These are phyloP conservation scores for Sporothrix luriei DNA, from an alignment of 2,329 filamentous ascomycete genomes.

Conservation along the genomic window DNA sequence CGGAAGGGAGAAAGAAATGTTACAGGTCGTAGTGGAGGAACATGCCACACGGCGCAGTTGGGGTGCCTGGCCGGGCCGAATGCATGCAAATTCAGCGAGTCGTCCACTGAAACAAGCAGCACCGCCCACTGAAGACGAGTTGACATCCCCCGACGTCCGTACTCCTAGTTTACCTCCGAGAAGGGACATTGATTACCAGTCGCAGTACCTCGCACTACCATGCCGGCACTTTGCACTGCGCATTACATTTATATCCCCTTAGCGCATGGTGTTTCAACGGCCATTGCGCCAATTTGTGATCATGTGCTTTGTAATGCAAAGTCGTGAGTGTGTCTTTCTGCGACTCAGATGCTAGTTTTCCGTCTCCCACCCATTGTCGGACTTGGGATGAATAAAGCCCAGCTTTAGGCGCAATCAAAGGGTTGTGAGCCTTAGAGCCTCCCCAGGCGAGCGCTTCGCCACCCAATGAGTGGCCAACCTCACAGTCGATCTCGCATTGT, in stretches of 20 bases:
- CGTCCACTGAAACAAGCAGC: no score
- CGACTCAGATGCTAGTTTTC: not conserved
- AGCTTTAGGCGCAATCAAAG: not conserved
- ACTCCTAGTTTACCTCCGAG: no score
- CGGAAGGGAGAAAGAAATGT: not conserved
- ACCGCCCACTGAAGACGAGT: no score
- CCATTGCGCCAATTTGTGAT: not conserved
- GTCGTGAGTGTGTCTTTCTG: not conserved
- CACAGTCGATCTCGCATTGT: no score
- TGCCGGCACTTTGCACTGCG: not conserved
- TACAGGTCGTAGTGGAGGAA: no score
- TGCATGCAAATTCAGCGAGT: no score
- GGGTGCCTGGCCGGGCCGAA: no score
- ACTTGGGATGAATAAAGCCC: slow-evolving; percentile 13
- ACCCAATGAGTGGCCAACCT: no score
- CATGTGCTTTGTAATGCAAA: not conserved
- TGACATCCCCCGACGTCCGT: no score
- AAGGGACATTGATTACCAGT: no score
- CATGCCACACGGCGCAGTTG: no score
- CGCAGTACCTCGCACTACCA: not conserved
- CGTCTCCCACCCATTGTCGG: not conserved
- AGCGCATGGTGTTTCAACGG: not conserved
- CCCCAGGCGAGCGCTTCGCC: no score
- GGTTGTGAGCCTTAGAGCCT: not conserved
- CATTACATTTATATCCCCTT: not conserved